A percentile compares a stretch with the other conserved stretches of the same genome.
Conservation (phyloP, 148 eudicot genomes). For the Rhododendron molle region DNA sequence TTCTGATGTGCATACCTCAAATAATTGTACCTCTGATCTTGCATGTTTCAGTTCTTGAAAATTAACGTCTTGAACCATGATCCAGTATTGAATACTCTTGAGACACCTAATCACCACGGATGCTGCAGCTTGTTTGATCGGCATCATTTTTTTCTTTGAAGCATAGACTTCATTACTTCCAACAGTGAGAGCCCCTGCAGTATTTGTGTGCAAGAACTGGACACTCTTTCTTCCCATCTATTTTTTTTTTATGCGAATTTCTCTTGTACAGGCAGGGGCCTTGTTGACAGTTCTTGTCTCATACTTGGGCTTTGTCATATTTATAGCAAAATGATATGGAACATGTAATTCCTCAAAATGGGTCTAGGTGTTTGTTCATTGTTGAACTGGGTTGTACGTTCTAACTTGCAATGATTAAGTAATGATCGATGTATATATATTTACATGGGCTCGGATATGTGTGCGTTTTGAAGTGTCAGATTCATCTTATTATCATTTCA, state of each 20-base stretch:
- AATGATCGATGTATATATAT: background rate
- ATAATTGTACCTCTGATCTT: background rate
- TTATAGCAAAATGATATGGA: too few relatives aligned
- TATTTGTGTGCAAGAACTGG: too few relatives aligned
- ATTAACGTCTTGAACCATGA: background rate
- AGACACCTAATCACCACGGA: background rate
- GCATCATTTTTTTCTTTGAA: background rate
- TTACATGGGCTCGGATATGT: background rate
- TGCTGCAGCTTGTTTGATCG: background rate
- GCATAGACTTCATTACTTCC: too few relatives aligned
- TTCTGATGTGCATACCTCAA: background rate
- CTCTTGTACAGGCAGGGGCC: too few relatives aligned
- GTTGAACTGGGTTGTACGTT: background rate
- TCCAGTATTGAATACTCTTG: background rate
- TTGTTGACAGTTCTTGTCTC: too few relatives aligned
- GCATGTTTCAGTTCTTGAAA: background rate
- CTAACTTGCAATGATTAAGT: background rate
- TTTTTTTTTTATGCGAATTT: too few relatives aligned
- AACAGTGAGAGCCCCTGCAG: too few relatives aligned
- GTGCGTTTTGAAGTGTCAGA: background rate
- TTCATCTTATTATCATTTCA: background rate
- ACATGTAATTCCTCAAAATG: too few relatives aligned
- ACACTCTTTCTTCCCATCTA: too few relatives aligned
- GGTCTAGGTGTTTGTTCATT: background rate
- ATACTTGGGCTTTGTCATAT: too few relatives aligned